Evolutionary conservation across 2,329 filamentous ascomycete species (phyloP), one percentile per base, ranked within the genome.

Genomic region (Aspergillus aculeatus): DNA sequence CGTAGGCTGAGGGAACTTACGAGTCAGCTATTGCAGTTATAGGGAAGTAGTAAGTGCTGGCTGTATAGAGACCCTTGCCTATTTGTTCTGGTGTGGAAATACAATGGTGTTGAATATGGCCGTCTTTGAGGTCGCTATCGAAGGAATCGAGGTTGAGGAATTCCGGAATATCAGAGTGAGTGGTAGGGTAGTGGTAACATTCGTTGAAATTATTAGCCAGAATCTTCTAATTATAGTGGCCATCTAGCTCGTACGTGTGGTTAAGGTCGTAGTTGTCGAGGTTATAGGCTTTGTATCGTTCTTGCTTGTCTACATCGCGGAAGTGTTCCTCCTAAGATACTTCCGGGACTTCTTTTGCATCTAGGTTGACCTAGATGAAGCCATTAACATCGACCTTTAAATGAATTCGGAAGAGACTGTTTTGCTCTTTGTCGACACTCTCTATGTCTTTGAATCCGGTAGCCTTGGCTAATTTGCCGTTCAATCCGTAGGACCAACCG

Each of bases 151-250:
- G 78, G 63, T 86, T 81, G 31, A 84, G 80, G 12, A 88, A 54
- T 19, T 65, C 61, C 2, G 68, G 65, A 14, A 69, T 59, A 47
- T 68, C 66, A 2, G 68, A 62, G 47, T 69, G 66, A 1, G 64
- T 64, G 10, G 65, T 66, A 26, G 56, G 56, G 51, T 65, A 68
- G 54, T 69, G 67, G 47, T 73, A 71, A 54, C 71, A 71, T 52
- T 73, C 84, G 70, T 87, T 88, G 77, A 86, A 88, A 75, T 88
- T 87, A 68, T 88, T 85, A 14, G 81, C 81, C 32, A 85, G 71
- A 24, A 83, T 81, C 74, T 86, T 86, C 84, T 84, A 86, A 75
- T 86, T 86, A 69, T 81, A 84, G 32, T 81, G 78, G 0, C 81
- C 81, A 52, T 84, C 80, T 79, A 84, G 81, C 64, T 84, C 79